phyloP scores from a whole-genome alignment of 352 stramenopile genomes.

The Globisporangium camurandrum region DNA sequence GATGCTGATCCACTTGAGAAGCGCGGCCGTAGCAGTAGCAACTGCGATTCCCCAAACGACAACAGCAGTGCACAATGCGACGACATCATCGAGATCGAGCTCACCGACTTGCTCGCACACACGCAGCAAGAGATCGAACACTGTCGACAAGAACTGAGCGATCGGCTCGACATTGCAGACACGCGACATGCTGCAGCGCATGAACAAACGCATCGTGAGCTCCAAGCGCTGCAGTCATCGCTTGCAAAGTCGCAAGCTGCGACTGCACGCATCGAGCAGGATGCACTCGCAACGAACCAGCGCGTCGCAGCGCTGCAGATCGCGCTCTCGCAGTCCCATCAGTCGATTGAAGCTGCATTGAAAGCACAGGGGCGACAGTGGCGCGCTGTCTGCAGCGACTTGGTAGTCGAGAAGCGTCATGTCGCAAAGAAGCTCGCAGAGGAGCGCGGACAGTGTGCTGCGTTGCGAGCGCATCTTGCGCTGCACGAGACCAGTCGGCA shows the following conservation, averaged over 20 bases:
- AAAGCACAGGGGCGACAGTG: constrained; percentile 32
- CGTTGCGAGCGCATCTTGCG: constrained; percentile 30
- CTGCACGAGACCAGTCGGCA: constrained; percentile 9
- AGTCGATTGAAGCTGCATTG: constrained; percentile 22
- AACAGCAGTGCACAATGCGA: constrained; percentile 1
- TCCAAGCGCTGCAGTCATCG: constrained; percentile 14
- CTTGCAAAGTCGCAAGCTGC: constrained; percentile 16
- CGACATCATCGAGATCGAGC: constrained; percentile 32
- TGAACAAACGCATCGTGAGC: constrained; percentile 11
- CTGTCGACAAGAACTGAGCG: constrained; percentile 14
- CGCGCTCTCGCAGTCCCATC: constrained; percentile 18
- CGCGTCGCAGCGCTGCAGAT: constrained; percentile 17
- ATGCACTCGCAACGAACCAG: constrained; percentile 18
- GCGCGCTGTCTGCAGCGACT: constrained; percentile 36
- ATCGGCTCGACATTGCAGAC: constrained; percentile 17
- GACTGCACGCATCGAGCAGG: constrained; percentile 20
- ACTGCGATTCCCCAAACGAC: neutral
- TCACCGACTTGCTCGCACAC: constrained; percentile 26
- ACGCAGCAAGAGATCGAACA: constrained; percentile 24
- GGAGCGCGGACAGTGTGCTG: constrained; percentile 33
- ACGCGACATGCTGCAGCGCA: constrained; percentile 6
- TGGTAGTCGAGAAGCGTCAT: constrained; percentile 30
- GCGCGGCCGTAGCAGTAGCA: neutral
- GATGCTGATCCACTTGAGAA: neutral
- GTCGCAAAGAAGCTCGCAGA: constrained; percentile 37